A percentile compares a stretch with the other conserved stretches of the same genome.
phyloP scores from a whole-genome alignment of 2,329 filamentous ascomycete species.

The Alternaria longipes region DNA sequence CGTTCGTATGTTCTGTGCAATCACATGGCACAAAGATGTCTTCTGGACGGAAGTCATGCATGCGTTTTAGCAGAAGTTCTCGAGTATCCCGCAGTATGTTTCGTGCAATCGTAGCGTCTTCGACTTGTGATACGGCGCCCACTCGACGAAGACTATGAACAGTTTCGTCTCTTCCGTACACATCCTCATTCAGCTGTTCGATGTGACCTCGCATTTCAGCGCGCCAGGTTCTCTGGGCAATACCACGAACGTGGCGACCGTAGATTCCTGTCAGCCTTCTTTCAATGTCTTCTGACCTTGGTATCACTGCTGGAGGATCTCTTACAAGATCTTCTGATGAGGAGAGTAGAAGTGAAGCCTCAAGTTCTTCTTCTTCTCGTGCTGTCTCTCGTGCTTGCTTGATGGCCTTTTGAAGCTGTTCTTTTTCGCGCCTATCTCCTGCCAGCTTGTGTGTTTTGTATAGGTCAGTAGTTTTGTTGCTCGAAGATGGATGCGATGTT shows the following conservation, averaged over 20 bases:
- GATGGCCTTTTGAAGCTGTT: neutral
- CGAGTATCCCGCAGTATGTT: neutral
- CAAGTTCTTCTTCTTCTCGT: neutral
- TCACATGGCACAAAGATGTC: neutral
- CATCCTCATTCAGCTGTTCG: neutral
- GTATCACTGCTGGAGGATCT: neutral
- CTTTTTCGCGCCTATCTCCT: neutral
- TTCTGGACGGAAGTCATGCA: neutral
- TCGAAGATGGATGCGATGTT: neutral
- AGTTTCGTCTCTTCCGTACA: neutral
- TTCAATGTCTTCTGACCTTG: neutral
- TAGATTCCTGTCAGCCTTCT: neutral
- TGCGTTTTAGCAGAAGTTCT: neutral
- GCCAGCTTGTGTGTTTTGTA: neutral
- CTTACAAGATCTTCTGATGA: neutral
- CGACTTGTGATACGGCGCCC: neutral
- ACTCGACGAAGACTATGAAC: neutral
- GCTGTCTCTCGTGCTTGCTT: neutral
- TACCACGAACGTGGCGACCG: neutral
- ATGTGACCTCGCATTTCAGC: neutral
- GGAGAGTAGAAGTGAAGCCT: neutral
- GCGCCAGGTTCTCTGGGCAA: neutral
- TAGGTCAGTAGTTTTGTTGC: neutral
- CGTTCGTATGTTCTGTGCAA: neutral
- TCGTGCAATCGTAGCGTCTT: neutral